Conservation (phyloP, 1,139 yeast species). For the Scheffersomyces lignicola region DNA sequence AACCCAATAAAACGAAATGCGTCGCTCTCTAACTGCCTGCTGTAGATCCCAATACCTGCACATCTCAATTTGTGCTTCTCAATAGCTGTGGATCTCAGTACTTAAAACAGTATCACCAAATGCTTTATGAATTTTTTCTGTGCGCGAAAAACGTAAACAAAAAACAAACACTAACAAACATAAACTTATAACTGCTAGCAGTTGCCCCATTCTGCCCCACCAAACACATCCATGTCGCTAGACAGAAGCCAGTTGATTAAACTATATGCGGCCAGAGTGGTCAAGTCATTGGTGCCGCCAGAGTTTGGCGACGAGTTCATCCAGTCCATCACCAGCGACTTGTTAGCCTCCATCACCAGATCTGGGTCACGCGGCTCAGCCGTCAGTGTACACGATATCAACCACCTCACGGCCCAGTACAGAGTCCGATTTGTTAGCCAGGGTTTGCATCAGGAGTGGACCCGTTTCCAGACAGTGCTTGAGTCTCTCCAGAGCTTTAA, state of each 20-base stretch:
- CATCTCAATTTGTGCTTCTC: no score
- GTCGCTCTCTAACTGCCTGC: no score
- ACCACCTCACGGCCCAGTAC: constrained; percentile 22
- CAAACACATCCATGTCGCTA: constrained; percentile 22
- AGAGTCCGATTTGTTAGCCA: constrained; percentile 27
- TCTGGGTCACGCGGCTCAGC: constrained; percentile 4
- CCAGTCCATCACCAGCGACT: constrained; percentile 34
- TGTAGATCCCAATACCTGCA: no score
- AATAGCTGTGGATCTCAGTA: no score
- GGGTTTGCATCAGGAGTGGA: constrained; percentile 31
- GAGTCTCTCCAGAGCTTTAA: constrained; percentile 29
- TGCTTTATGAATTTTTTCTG: neutral
- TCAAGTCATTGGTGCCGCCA: constrained; percentile 37
- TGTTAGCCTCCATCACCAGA: constrained; percentile 18
- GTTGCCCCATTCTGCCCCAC: no score
- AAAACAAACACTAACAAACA: no score
- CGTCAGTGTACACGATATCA: constrained; percentile 16
- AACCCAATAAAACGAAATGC: no score
- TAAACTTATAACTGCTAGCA: no score
- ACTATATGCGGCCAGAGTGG: constrained; percentile 38
- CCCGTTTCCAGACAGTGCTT: constrained; percentile 29
- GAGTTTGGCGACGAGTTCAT: constrained; percentile 41
- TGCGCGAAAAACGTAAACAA: no score
- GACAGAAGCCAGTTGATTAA: constrained; percentile 34
- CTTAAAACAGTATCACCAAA: no score